Evolutionary conservation across 345 rosid species (phyloP).

Genomic region (Toxicodendron radicans): DNA sequence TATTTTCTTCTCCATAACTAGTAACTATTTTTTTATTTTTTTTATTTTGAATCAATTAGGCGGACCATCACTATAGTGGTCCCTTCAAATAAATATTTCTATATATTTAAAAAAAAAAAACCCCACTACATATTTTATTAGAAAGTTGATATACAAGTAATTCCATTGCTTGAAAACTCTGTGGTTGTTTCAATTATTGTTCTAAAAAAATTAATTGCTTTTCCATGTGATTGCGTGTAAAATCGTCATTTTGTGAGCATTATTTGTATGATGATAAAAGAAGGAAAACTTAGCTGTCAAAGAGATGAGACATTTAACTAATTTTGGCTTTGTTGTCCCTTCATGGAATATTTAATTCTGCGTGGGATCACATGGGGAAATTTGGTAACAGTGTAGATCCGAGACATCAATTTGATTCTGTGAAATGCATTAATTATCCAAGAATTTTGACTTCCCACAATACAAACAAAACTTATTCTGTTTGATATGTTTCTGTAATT

Average conservation of each 20-base stretch:
- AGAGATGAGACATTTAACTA: not conserved
- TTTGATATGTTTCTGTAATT: not conserved
- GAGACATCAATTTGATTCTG: not conserved
- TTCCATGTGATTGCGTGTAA: not conserved
- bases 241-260: not conserved
- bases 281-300: not conserved
- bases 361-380: not conserved
- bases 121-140: too few species aligned
- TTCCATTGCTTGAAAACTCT: too few species aligned
- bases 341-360: not conserved
- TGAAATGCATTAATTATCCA: not conserved
- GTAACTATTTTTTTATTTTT: too few species aligned
- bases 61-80: too few species aligned
- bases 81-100: too few species aligned
- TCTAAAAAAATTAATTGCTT: too few species aligned
- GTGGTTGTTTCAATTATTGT: too few species aligned
- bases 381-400: not conserved
- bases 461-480: not conserved
- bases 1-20: too few species aligned
- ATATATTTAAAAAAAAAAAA: too few species aligned
- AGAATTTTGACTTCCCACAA: not conserved
- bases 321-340: not conserved
- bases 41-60: too few species aligned
- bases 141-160: too few species aligned
- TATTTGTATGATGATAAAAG: not conserved